Percentiles rank a stretch among this genome's conserved stretches.
These are phyloP conservation scores for Aspergillus ruber DNA, from an alignment of 2,329 filamentous ascomycete species.

Conservation along the genomic window DNA sequence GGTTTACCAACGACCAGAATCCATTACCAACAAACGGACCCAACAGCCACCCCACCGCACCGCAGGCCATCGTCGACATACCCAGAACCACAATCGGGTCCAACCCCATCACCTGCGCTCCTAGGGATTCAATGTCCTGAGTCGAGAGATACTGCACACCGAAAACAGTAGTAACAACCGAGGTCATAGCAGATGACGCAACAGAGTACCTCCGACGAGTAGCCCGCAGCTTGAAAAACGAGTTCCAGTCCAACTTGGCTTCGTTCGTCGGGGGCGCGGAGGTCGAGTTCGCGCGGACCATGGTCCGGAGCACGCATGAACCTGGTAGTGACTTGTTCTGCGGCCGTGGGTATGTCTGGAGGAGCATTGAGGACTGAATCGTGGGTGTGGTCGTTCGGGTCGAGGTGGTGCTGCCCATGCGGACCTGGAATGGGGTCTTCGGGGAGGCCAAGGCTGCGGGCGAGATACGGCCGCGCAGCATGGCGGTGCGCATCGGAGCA, in stretches of 20 bases:
- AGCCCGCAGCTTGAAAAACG: constrained; percentile 84
- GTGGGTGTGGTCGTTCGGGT: constrained; percentile 10
- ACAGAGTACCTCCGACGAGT: constrained; percentile 79
- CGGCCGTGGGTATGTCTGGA: constrained; percentile 10
- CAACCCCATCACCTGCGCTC: constrained; percentile 66
- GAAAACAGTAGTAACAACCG: constrained; percentile 53
- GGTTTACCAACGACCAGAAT: constrained; percentile 70
- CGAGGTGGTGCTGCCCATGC: constrained; percentile 16
- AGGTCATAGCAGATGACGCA: constrained; percentile 63
- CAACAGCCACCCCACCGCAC: constrained; percentile 78
- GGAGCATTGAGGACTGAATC: constrained; percentile 1
- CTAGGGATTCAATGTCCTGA: constrained; percentile 60
- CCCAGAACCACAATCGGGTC: constrained; percentile 85
- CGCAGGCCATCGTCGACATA: constrained; percentile 67
- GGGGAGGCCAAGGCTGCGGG: constrained; percentile 15
- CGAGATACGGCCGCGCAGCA: constrained; percentile 22
- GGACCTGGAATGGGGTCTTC: constrained; percentile 16
- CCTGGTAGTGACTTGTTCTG: constrained; percentile 1
- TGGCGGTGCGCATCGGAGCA: constrained; percentile 28
- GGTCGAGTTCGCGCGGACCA: constrained; percentile 24
- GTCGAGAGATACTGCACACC: constrained; percentile 55
- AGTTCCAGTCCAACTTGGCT: constrained; percentile 71
- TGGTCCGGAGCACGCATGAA: constrained; percentile 5
- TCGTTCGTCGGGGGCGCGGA: constrained; percentile 25
- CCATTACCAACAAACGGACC: constrained; percentile 77